Base-by-base conservation (phyloP, 208 protist genomes). In the Porcisia deanei region DNA sequence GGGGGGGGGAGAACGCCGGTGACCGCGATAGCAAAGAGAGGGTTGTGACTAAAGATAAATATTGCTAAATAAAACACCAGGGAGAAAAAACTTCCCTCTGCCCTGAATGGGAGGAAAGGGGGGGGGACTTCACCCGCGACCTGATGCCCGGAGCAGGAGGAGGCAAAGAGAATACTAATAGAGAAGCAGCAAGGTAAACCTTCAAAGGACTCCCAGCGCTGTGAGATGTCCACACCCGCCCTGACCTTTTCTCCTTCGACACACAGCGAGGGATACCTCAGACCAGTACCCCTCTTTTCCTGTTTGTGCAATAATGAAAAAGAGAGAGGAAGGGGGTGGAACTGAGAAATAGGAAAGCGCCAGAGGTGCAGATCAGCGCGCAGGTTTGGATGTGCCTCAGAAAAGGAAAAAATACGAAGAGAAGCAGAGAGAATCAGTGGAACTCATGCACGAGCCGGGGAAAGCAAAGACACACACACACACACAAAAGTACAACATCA, bases 281-380 rank as follows among this genome's bases (percentile, higher is more conserved):
- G 37, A n/a, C 3, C 34, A 34, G 14, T 63, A 41, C 30, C 58
- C 10, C 58, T 52, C 12, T 53, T 5, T 10, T n/a, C 10, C 58
- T 52, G 39, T 53, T 5, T 10, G n/a, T 10, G 8, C 22, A n/a
- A 65, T 18, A 66, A 66, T 8, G 37, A 6, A 8, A 63, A n/a
- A 63, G 58, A 34, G 25, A 45, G 37, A 16, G 4, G 18, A 45
- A 30, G 18, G 20, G 30, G 75, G 14, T 64, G 63, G 53, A 82
- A 57, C 4, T 79, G 52, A 64, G 25, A 74, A n/a, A 81, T 22
- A 77, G 77, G 72, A 58, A 68, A 52, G 30, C 55, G n/a, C 58
- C 7, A 63, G 12, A 20, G 37, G 37, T 47, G 58, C 14, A 39
- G 18, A 45, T 43, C 18, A 39, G 37, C 60, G 37, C 2, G 41